phyloP scores from a whole-genome alignment of 1,284 basidiomycete species.

The Puccinia novopanici region DNA sequence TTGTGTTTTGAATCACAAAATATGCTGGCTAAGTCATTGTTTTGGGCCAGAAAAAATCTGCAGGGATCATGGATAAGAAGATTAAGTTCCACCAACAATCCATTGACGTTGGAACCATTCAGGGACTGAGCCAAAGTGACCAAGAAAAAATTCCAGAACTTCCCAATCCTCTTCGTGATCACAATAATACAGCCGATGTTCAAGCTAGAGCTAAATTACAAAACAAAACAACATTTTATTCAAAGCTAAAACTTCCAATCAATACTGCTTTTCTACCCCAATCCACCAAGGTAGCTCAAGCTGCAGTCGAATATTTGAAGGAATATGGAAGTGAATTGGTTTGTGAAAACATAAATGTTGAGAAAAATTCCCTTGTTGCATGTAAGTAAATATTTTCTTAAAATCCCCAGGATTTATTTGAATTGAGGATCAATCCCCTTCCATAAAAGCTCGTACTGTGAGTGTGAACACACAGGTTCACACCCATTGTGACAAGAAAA shows the following conservation, averaged over 20 bases:
- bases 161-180: neutral
- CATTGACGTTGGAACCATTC: neutral
- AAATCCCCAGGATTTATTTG: too few relatives aligned
- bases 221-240: neutral
- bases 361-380: neutral
- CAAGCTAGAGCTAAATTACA: neutral
- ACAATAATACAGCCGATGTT: neutral
- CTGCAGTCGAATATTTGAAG: neutral
- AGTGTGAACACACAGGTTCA: constrained; percentile 11
- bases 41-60: neutral
- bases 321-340: neutral
- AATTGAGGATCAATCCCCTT: too few relatives aligned
- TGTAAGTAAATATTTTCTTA: too few relatives aligned
- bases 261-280: neutral
- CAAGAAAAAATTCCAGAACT: neutral
- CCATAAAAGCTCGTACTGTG: neutral
- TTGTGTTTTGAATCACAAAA: neutral
- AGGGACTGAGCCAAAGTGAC: neutral
- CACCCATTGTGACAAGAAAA: neutral
- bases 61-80: neutral
- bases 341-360: neutral
- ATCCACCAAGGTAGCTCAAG: neutral
- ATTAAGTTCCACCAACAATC: neutral
- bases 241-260: neutral
- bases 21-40: too few relatives aligned